Evolutionary conservation across 805 yeast genomes (phyloP).

Genomic region (Candida gorgasii): DNA sequence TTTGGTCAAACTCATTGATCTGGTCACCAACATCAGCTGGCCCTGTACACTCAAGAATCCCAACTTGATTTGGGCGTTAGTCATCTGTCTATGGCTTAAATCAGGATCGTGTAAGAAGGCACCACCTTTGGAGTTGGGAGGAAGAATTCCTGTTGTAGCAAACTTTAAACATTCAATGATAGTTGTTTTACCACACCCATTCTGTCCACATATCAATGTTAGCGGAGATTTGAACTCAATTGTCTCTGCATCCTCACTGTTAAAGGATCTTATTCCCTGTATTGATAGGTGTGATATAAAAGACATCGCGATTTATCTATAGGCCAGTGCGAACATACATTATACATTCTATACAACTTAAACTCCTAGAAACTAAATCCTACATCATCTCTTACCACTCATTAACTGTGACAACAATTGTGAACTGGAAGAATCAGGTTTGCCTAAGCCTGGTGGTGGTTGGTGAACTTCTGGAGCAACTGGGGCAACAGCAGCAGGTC

Average conservation of each 20-base stretch:
- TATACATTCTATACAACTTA: not conserved
- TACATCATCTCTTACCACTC: conserved; percentile 65
- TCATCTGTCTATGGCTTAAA: conserved; percentile 70
- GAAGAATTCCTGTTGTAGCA: conserved; percentile 93
- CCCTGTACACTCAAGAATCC: conserved; percentile 78
- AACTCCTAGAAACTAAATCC: too few species aligned
- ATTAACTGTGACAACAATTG: conserved; percentile 82
- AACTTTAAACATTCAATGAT: conserved; percentile 91
- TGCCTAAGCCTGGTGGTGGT: conserved; percentile 16
- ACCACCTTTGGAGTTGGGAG: conserved; percentile 95
- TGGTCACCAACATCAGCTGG: conserved; percentile 78
- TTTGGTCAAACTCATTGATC: conserved; percentile 74
- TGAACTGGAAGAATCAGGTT: conserved; percentile 56
- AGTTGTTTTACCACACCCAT: conserved; percentile 96
- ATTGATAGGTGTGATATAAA: conserved; percentile 49
- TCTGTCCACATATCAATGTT: conserved; percentile 91
- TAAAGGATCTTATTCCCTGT: conserved; percentile 89
- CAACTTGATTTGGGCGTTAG: conserved; percentile 86
- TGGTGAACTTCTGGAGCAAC: conserved; percentile 17
- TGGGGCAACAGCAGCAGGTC: conserved; percentile 13
- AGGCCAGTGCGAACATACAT: too few species aligned
- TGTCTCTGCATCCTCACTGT: conserved; percentile 78
- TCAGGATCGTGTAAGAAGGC: conserved; percentile 95
- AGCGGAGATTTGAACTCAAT: conserved; percentile 88
- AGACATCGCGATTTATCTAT: conserved; percentile 30